Percentiles rank a stretch among this genome's conserved stretches.
Evolutionary conservation across 345 rosid species (phyloP).

Genomic region (Populus alba): DNA sequence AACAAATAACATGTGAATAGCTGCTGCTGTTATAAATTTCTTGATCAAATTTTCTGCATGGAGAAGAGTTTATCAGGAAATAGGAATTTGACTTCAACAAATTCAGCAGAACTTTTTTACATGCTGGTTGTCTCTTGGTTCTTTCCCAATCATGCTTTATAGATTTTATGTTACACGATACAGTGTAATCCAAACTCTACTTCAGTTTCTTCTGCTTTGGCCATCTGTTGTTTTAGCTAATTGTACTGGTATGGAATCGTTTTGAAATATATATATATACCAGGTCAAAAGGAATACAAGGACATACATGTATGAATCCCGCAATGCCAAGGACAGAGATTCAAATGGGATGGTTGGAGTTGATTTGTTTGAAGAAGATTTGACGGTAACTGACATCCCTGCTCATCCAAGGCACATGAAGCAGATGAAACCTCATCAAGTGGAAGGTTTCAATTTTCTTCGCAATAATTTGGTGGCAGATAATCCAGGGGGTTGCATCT

Average conservation of each 20-base stretch:
- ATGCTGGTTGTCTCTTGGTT: neutral
- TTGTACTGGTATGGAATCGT: neutral
- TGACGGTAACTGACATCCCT: slow-evolving; percentile 51
- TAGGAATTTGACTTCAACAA: neutral
- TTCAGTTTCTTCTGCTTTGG: neutral
- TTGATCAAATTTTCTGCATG: neutral
- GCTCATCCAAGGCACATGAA: slow-evolving; percentile 85
- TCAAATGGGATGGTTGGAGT: slow-evolving; percentile 40
- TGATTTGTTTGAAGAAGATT: slow-evolving; percentile 48
- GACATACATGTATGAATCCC: slow-evolving; percentile 51
- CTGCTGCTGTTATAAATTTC: neutral
- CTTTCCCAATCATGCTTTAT: neutral
- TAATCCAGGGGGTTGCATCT: slow-evolving; percentile 82
- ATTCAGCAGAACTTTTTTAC: neutral
- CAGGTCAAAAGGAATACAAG: slow-evolving; percentile 60
- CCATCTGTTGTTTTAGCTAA: neutral
- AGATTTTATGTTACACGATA: neutral
- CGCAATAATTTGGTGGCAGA: slow-evolving; percentile 65
- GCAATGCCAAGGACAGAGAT: slow-evolving; percentile 44
- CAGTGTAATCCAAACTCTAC: neutral
- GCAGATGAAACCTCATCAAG: slow-evolving; percentile 86
- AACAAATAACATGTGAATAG: neutral
- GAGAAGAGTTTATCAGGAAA: neutral
- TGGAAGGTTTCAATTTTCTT: slow-evolving; percentile 79
- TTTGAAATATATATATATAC: neutral